These are phyloP conservation scores for Chrysopogon serrulatus DNA, from an alignment of 176 grass and related monocot species.

Conservation along the genomic window DNA sequence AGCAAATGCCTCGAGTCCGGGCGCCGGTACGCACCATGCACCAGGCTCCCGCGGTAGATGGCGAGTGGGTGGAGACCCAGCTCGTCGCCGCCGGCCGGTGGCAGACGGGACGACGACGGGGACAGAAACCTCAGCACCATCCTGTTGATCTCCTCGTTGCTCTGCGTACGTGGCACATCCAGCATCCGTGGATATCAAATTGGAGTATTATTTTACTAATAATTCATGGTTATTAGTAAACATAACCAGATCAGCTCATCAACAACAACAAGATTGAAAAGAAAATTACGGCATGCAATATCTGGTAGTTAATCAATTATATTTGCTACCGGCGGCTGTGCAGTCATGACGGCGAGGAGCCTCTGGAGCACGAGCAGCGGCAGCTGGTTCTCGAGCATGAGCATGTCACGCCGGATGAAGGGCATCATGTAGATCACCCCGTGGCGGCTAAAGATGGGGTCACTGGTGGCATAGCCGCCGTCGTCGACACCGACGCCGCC, in stretches of 20 bases:
- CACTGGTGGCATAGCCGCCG: constrained; percentile 47
- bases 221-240: no score
- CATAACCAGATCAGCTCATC: no score
- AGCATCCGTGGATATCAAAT: background rate
- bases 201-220: no score
- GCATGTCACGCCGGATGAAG: constrained; percentile 57
- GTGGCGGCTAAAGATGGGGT: constrained; percentile 68
- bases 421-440: constrained; percentile 57
- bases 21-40: background rate
- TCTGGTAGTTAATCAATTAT: background rate
- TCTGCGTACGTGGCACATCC: background rate
- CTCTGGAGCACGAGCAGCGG: constrained; percentile 48
- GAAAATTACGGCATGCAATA: no score
- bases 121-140: constrained; percentile 52
- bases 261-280: no score
- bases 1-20: background rate
- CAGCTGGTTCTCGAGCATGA: constrained; percentile 75
- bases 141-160: constrained; percentile 34
- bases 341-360: constrained; percentile 29
- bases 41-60: constrained; percentile 43
- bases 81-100: background rate
- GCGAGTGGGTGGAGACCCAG: constrained; percentile 50
- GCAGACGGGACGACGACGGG: background rate
- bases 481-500: background rate
- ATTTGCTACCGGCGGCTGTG: background rate